Percentiles rank a stretch among this genome's conserved stretches.
These are phyloP conservation scores for Gardenia jasminoides DNA, from an alignment of 257 asterid genomes.

Conservation along the genomic window DNA sequence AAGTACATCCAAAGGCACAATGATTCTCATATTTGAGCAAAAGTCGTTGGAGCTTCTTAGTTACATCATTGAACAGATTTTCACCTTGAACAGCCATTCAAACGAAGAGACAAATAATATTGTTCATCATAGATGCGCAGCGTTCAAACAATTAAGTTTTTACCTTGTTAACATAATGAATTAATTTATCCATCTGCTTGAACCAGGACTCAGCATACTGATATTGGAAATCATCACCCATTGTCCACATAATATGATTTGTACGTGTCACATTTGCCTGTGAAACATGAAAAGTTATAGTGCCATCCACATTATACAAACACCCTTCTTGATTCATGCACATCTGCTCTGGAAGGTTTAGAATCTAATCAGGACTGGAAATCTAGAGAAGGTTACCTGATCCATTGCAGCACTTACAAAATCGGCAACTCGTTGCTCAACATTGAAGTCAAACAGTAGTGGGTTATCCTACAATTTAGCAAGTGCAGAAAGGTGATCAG, in stretches of 20 bases:
- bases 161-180: slow-evolving; percentile 85
- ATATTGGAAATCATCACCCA: slow-evolving; percentile 89
- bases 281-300: slow-evolving; percentile 10
- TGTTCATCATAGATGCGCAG: background rate
- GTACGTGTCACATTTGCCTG: slow-evolving; percentile 85
- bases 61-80: too few relatives aligned
- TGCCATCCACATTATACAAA: background rate
- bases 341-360: background rate
- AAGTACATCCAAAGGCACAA: background rate
- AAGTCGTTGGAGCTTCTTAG: background rate
- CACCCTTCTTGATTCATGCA: background rate
- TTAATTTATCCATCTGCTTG: slow-evolving; percentile 91
- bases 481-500: slow-evolving; percentile 8
- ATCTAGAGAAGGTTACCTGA: slow-evolving; percentile 45
- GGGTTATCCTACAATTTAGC: slow-evolving; percentile 69
- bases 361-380: background rate
- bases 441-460: slow-evolving; percentile 60
- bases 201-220: slow-evolving; percentile 90
- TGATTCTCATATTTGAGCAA: background rate
- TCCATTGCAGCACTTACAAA: slow-evolving; percentile 64
- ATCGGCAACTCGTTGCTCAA: slow-evolving; percentile 62
- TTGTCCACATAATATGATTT: slow-evolving; percentile 93
- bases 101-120: background rate
- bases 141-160: background rate
- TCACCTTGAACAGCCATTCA: background rate